phyloP scores from a whole-genome alignment of 257 asterid genomes.

The Primulina huaijiensis region DNA sequence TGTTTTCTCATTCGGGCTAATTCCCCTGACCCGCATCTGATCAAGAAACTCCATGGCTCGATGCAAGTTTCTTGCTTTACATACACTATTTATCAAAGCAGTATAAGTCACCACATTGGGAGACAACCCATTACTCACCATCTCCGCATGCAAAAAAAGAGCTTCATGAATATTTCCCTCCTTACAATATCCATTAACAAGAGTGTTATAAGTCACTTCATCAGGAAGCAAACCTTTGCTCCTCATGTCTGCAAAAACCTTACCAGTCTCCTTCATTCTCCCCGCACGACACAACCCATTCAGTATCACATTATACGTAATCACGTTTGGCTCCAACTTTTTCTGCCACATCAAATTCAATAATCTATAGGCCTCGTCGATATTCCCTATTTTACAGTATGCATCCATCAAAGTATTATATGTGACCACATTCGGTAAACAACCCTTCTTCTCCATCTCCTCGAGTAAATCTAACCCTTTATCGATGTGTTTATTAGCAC shows the following conservation, averaged over 20 bases:
- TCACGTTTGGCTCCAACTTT: slow-evolving; percentile 64
- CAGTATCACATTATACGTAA: slow-evolving; percentile 65
- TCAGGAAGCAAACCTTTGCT: slow-evolving; percentile 59
- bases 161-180: slow-evolving; percentile 79
- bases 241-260: slow-evolving; percentile 60
- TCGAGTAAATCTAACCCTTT: slow-evolving; percentile 46
- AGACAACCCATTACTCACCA: slow-evolving; percentile 77
- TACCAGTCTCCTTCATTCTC: slow-evolving; percentile 58
- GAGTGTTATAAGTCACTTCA: slow-evolving; percentile 75
- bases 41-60: slow-evolving; percentile 74
- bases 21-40: slow-evolving; percentile 66
- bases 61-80: slow-evolving; percentile 59
- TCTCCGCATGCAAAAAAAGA: slow-evolving; percentile 71
- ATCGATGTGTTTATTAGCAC: slow-evolving; percentile 47
- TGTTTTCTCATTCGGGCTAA: slow-evolving; percentile 71
- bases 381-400: slow-evolving; percentile 56
- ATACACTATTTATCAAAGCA: slow-evolving; percentile 69
- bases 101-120: slow-evolving; percentile 85
- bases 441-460: slow-evolving; percentile 60
- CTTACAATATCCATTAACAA: slow-evolving; percentile 76
- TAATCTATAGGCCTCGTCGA: slow-evolving; percentile 40
- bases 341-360: slow-evolving; percentile 51
- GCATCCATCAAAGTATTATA: slow-evolving; percentile 70
- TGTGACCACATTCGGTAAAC: slow-evolving; percentile 72
- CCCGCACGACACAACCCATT: slow-evolving; percentile 76